phyloP scores from a whole-genome alignment of 164 flowering plant genomes.

The Nymphaea colorata region DNA sequence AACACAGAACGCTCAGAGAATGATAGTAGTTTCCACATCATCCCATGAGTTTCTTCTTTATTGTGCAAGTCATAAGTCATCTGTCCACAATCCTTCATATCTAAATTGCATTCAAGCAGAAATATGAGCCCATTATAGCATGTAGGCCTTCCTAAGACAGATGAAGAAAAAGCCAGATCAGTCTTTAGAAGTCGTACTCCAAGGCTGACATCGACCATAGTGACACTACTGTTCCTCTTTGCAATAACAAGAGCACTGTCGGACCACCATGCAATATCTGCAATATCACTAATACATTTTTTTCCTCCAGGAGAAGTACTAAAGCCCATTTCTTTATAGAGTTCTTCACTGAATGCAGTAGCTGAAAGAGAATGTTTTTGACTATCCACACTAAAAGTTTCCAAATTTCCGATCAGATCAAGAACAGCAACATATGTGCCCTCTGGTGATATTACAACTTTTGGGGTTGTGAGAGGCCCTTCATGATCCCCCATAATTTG shows the following conservation, averaged over 20 bases:
- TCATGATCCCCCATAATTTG: slow-evolving; percentile 20
- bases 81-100: slow-evolving; percentile 13
- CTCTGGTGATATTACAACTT: slow-evolving; percentile 62
- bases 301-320: slow-evolving; percentile 9
- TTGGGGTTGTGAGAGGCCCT: slow-evolving; percentile 39
- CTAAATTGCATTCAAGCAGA: slow-evolving; percentile 38
- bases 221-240: slow-evolving; percentile 41
- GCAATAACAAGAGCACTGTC: slow-evolving; percentile 48
- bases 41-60: slow-evolving; percentile 21
- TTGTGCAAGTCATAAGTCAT: slow-evolving; percentile 13
- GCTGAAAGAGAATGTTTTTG: slow-evolving; percentile 25
- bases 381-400: slow-evolving; percentile 44
- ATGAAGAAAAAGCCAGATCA: slow-evolving; percentile 34
- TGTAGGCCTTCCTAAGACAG: slow-evolving; percentile 54
- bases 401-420: slow-evolving; percentile 51
- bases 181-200: slow-evolving; percentile 27
- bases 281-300: slow-evolving; percentile 22
- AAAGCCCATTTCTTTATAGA: slow-evolving; percentile 9
- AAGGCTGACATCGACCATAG: slow-evolving; percentile 47
- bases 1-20: slow-evolving; percentile 52
- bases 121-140: slow-evolving; percentile 43
- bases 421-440: slow-evolving; percentile 52
- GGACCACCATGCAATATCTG: slow-evolving; percentile 96
- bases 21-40: slow-evolving; percentile 60
- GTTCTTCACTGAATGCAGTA: slow-evolving; percentile 13